phyloP scores from a whole-genome alignment of 1,284 basidiomycete species.

The Spongispora temasekensis region DNA sequence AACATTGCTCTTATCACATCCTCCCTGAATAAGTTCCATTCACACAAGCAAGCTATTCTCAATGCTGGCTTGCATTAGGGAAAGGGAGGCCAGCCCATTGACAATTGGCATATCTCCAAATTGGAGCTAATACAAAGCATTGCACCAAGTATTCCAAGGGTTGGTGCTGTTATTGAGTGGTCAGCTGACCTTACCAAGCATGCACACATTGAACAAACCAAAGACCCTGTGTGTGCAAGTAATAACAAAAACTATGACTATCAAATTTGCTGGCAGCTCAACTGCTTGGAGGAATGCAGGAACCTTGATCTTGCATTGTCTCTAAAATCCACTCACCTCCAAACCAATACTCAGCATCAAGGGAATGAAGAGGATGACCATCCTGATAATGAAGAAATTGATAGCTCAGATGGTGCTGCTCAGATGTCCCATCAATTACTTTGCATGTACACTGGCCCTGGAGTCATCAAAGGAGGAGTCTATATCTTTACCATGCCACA shows the following conservation, averaged over 20 bases:
- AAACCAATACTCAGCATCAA: not conserved
- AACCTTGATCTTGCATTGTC: not conserved
- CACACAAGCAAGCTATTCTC: not conserved
- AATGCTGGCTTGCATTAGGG: not conserved
- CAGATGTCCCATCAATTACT: not conserved
- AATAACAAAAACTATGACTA: too few species aligned
- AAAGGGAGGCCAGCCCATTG: not conserved
- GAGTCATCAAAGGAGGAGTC: not conserved
- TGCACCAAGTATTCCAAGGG: too few species aligned
- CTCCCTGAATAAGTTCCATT: not conserved
- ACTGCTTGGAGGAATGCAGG: too few species aligned
- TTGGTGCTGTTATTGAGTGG: too few species aligned
- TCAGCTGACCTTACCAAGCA: not conserved
- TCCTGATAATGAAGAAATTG: not conserved
- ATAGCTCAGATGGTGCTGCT: too few species aligned
- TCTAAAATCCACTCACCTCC: not conserved
- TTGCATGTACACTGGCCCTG: not conserved
- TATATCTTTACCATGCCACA: not conserved
- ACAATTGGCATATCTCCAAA: not conserved
- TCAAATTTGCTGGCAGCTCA: too few species aligned
- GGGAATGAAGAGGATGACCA: not conserved
- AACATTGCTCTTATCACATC: not conserved
- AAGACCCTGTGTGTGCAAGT: not conserved
- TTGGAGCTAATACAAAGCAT: too few species aligned
- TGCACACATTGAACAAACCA: not conserved